Base-by-base conservation (phyloP, 441 rosid genomes). In the Euphorbia celastroides region DNA sequence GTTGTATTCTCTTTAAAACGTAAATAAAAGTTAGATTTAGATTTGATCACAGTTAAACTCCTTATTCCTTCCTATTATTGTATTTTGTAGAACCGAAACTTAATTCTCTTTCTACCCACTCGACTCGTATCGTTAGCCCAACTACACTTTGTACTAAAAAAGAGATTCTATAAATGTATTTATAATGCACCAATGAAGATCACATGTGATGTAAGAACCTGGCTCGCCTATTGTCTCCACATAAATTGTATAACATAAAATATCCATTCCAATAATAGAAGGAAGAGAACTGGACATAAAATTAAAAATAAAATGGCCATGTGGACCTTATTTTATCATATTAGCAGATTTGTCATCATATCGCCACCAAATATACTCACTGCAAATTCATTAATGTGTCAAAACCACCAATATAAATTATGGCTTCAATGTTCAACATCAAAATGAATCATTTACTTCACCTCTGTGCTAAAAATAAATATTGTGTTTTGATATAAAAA, bases 241-340 rank as follows among this genome's bases (percentile, higher is more conserved):
- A 27, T 46, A 41, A 7, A 41, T 4, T 46, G n/a, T 27, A 32
- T 26, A n/a, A 41, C 44, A 41, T 10, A n/a, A 41, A 7, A 41
- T 41, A 41, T 41, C 44, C 44, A 10, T 41, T 48, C 50, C 27
- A 30, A 64, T 64, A 64, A 64, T 64, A 16, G 67, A 64, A 64
- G 67, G 67, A 42, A 64, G 67, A 46, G 67, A 48, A 26, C 17
- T 7, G 7, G 44, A 41, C 44, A 28, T 2, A 5, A 57, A 30
- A 14, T n/a, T n/a, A n/a, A n/a, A n/a, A n/a, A 51, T 51, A n/a
- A 51, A 51, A 51, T 51, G 22, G 36, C 34, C 20, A 57, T 30
- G 34, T 57, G 61, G 61, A 57, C 38, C 34, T 57, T 34, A 34
- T 34, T 34, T 4, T 34, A 34, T 34, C 38, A 34, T 34, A 34